phyloP scores from a whole-genome alignment of 352 stramenopile species.

The Globisporangium spinosum region DNA sequence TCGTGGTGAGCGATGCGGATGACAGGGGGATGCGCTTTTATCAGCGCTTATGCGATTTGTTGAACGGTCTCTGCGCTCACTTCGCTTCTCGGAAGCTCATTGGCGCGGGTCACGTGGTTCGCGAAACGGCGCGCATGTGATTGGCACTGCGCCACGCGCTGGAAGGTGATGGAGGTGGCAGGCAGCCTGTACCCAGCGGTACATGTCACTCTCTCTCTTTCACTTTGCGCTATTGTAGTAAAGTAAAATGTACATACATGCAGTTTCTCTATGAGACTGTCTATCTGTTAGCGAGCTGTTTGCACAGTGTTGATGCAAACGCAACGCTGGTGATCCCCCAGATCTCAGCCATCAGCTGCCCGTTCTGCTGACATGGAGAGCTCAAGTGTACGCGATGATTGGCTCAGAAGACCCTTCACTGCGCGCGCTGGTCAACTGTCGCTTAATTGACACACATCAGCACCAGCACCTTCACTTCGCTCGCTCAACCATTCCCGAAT shows the following conservation, averaged over 20 bases:
- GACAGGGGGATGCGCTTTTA: background rate
- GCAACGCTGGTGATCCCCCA: background rate
- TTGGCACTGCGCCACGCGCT: background rate
- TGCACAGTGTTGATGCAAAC: background rate
- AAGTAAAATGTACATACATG: no score
- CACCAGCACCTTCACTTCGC: background rate
- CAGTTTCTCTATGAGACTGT: background rate
- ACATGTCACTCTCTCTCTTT: background rate
- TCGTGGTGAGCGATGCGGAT: background rate
- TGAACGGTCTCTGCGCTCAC: background rate
- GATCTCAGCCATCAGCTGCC: background rate
- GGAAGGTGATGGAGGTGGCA: background rate
- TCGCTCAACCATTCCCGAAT: constrained; percentile 11
- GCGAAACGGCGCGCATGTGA: constrained; percentile 1
- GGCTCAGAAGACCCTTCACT: background rate
- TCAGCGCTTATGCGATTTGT: background rate
- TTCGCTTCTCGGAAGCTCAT: background rate
- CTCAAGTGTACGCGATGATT: background rate
- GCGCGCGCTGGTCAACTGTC: background rate
- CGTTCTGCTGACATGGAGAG: background rate
- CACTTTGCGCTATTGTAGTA: no score
- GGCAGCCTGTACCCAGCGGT: no score
- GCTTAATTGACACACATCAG: background rate
- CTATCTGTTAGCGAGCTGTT: background rate
- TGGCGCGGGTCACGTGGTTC: constrained; percentile 7